Evolutionary conservation across 352 stramenopile species (phyloP).

Genomic region (Globisporangium emineosum): DNA sequence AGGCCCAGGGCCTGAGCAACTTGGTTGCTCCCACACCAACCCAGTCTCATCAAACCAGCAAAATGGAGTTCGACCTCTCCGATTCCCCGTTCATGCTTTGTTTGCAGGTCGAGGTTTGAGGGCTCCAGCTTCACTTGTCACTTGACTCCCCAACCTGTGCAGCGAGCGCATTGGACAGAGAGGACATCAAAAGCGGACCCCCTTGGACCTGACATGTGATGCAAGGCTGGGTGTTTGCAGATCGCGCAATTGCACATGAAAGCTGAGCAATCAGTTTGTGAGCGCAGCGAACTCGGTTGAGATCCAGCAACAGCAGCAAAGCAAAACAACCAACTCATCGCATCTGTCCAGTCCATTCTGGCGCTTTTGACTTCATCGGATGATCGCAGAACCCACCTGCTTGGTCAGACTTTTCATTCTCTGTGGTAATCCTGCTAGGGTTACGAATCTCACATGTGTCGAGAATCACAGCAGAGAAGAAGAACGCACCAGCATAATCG

Average conservation of each 20-base stretch:
- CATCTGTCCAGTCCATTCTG: constrained; percentile 1
- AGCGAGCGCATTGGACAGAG: neutral
- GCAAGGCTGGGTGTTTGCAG: neutral
- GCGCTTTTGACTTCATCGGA: neutral
- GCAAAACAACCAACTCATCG: neutral
- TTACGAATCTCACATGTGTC: neutral
- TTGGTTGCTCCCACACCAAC: neutral
- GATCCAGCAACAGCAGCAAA: neutral
- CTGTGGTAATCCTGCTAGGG: neutral
- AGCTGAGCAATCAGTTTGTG: neutral
- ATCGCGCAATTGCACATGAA: neutral
- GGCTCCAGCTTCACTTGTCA: too few species aligned
- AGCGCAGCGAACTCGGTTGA: neutral
- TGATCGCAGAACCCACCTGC: neutral
- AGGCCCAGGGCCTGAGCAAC: neutral
- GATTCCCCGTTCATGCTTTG: neutral
- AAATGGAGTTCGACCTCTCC: neutral
- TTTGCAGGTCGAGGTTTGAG: neutral
- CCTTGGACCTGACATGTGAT: neutral
- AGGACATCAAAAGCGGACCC: neutral
- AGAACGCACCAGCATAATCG: neutral
- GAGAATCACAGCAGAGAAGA: neutral
- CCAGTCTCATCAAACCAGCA: neutral
- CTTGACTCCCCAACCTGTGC: neutral
- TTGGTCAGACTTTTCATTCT: neutral